A percentile compares a stretch with the other conserved stretches of the same genome.
These are phyloP conservation scores for Capsicum pubescens DNA, from an alignment of 257 asterid genomes.

Conservation along the genomic window DNA sequence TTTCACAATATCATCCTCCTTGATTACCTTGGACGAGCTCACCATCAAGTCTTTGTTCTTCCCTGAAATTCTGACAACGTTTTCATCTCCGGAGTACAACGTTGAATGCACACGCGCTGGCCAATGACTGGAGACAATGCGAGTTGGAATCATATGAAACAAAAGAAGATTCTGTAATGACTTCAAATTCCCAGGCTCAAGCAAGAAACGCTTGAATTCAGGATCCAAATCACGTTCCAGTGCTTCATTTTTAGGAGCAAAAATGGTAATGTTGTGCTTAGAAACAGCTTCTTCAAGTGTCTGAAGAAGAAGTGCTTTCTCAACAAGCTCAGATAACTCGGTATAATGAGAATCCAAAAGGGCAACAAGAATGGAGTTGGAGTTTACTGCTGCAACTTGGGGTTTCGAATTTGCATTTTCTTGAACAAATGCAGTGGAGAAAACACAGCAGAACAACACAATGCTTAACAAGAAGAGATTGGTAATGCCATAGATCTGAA, in stretches of 20 bases:
- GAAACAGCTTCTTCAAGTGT: conserved; percentile 86
- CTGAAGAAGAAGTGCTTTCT: conserved; percentile 82
- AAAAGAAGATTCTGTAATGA: conserved; percentile 76
- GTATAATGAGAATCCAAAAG: conserved; percentile 90
- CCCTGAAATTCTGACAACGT: not conserved
- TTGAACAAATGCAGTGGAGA: conserved; percentile 42
- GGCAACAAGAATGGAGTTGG: conserved; percentile 89
- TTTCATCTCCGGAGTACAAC: conserved; percentile 25
- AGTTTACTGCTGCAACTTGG: conserved; percentile 40
- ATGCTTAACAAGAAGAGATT: not conserved
- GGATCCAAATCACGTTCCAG: conserved; percentile 89
- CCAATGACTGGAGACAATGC: conserved; percentile 52
- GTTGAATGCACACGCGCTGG: conserved; percentile 20
- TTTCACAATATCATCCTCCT: conserved; percentile 65
- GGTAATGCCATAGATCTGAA: conserved; percentile 77
- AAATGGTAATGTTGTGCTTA: conserved; percentile 78
- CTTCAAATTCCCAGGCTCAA: conserved; percentile 80
- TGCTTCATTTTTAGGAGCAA: conserved; percentile 87
- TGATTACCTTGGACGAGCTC: not conserved
- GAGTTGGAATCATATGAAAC: conserved; percentile 81
- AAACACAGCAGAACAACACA: not conserved
- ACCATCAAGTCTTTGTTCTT: not conserved
- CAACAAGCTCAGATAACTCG: conserved; percentile 89
- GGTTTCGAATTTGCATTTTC: conserved; percentile 37
- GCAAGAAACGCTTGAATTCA: conserved; percentile 76